Conservation (phyloP, 2,329 filamentous ascomycete species). For the Fusarium globosum region DNA sequence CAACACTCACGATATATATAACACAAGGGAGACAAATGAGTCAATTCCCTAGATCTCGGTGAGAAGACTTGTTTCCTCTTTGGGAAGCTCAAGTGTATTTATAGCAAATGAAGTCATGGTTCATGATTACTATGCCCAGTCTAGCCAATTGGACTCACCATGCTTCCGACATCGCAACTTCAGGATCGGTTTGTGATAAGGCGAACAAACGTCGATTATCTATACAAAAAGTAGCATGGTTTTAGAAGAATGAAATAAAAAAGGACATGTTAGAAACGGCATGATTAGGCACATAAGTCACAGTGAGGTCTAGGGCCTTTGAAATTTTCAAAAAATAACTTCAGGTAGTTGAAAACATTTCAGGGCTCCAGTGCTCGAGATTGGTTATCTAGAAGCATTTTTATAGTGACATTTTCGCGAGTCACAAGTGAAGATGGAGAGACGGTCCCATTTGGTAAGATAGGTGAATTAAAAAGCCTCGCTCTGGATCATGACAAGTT, state of each 20-base stretch:
- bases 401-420: background rate
- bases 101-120: conserved; percentile 26
- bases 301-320: too few species aligned
- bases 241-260: background rate
- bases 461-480: background rate
- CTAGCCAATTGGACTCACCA: conserved; percentile 23
- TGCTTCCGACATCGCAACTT: conserved; percentile 39
- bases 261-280: background rate
- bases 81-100: conserved; percentile 13
- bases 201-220: background rate
- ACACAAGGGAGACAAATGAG: background rate
- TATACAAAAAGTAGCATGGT: background rate
- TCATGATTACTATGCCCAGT: conserved; percentile 3
- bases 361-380: background rate
- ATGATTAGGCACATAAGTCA: background rate
- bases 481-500: background rate
- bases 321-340: background rate
- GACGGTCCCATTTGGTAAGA: background rate
- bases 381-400: background rate
- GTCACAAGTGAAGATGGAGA: background rate
- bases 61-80: conserved; percentile 17
- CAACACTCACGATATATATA: background rate
- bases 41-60: conserved; percentile 23
- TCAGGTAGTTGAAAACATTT: background rate
- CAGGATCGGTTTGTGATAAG: background rate